Evolutionary conservation across 2,329 filamentous ascomycete species (phyloP), one percentile per base, ranked within the genome.

Genomic region (Lecanicillium sp.): DNA sequence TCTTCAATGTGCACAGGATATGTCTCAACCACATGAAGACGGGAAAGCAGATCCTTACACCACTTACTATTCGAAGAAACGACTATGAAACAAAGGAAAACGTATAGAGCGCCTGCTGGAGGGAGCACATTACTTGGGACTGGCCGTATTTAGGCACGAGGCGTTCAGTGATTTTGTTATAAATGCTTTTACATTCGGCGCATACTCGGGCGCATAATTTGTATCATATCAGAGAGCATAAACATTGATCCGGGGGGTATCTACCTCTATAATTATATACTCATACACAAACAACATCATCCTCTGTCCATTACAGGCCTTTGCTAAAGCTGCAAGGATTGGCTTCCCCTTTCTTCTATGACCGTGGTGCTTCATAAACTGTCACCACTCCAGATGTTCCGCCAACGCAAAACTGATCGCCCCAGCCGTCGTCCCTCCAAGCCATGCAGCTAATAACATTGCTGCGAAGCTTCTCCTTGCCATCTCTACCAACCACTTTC

Each of bases 341-440:
- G n/a, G n/a, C n/a, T n/a, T n/a, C n/a, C n/a, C n/a, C 22, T 11
- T 25, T 6, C 11, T 25, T 7, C 11, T 6, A 25, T 25, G 22
- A 11, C 22, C 7, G 22, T 11, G 22, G 22, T 11, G 22, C 39
- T 20, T 75, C 75, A 57, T 76, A 82, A 10, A 81, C 76, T 1
- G 77, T 79, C n/a, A 79, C 77, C 13, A 77, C 64, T 5, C 78
- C 78, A 36, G 77, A 79, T 17, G 74, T 79, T n/a, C 77, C 77
- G 29, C 75, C 77, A 11, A 75, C 77, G 44, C 77, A 80, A 53
- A 77, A 81, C 55, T 81, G 76, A 43, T 79, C 71, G 5, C 77
- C 77, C 58, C 74, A 77, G 14, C 78, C 77, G 35, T 65, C 63
- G 20, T 79, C 74, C 41, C 72, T 72, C 78, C 78, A 82, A 3